Percentiles rank a stretch among this genome's conserved stretches.
Evolutionary conservation across 306 rosid species (phyloP).

Genomic region (Cotoneaster glaucophyllus): DNA sequence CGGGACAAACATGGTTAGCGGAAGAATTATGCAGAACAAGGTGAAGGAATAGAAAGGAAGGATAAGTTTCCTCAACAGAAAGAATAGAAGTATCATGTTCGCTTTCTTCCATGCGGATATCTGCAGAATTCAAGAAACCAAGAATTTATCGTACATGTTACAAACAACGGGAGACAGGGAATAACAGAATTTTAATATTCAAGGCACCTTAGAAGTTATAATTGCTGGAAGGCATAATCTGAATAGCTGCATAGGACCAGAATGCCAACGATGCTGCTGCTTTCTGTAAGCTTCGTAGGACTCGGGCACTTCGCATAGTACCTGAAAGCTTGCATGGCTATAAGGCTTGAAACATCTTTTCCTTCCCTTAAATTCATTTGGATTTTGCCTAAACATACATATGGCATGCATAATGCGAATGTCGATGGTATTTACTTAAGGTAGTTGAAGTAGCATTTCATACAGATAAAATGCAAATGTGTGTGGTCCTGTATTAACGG

Average conservation of each 20-base stretch:
- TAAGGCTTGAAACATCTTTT: too few relatives aligned
- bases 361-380: too few relatives aligned
- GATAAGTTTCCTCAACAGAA: conserved; percentile 79
- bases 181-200: conserved; percentile 2
- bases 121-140: conserved; percentile 45
- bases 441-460: too few relatives aligned
- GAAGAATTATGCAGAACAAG: conserved; percentile 90
- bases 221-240: conserved; percentile 85
- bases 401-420: too few relatives aligned
- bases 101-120: conserved; percentile 81
- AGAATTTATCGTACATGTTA: conserved; percentile 8
- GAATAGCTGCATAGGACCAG: conserved; percentile 98
- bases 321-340: conserved; percentile 38
- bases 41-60: conserved; percentile 97
- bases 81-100: conserved; percentile 78
- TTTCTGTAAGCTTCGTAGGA: conserved; percentile 94
- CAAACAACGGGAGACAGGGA: conserved; percentile 5
- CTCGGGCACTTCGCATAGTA: conserved; percentile 88
- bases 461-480: too few relatives aligned
- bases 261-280: conserved; percentile 99
- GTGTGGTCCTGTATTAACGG: background rate
- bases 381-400: too few relatives aligned
- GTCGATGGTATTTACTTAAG: too few relatives aligned
- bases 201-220: conserved; percentile 66
- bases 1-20: conserved; percentile 90